Base-by-base conservation (phyloP, 2,329 filamentous ascomycete species). In the Talaromyces pinophilus region DNA sequence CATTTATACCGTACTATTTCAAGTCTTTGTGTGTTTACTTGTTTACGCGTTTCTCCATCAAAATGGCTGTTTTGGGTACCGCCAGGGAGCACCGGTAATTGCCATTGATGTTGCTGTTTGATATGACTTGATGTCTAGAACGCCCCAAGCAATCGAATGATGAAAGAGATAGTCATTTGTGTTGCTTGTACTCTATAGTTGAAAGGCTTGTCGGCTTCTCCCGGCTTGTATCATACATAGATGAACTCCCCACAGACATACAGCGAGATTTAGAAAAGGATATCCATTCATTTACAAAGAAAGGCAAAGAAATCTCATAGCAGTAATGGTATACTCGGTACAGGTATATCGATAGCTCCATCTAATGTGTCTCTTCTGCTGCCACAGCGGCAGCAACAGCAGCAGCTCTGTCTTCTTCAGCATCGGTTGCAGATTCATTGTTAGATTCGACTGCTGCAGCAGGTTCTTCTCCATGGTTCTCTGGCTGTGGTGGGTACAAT, bases 401-500 rank as follows among this genome's bases (percentile, higher is more conserved):
- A 46, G 64, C 65, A 10, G 62, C 66, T n/a, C 66, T 64, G 8
- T 67, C 66, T 19, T 64, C 62, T 7, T 65, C 48, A 40, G 63
- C 28, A 22, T 46, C 50, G 7, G 40, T 54, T 44, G 63, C 57
- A 38, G 30, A 42, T 35, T 46, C 35, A 40, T 19, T 62, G 33
- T 30, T 67, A 57, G 62, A 30, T 22, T 60, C 66, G 50, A 7
- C 52, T 17, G 62, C 35, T 64, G 59, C 35, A 3, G 59, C 8
- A 3, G 64, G 52, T 54, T 44, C 52, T n/a, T 62, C 63, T 2
- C 11, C 44, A 19, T 30, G 62, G n/a, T 62, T 61, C 54, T 64
- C 62, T 11, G 71, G 67, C 4, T 73, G 67, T n/a, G 75, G 74
- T 25, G 76, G 75, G 67, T 78, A 81, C 66, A 80, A 85, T 2